phyloP scores from a whole-genome alignment of 805 yeast genomes.

The Sporopachydermia lactativora region DNA sequence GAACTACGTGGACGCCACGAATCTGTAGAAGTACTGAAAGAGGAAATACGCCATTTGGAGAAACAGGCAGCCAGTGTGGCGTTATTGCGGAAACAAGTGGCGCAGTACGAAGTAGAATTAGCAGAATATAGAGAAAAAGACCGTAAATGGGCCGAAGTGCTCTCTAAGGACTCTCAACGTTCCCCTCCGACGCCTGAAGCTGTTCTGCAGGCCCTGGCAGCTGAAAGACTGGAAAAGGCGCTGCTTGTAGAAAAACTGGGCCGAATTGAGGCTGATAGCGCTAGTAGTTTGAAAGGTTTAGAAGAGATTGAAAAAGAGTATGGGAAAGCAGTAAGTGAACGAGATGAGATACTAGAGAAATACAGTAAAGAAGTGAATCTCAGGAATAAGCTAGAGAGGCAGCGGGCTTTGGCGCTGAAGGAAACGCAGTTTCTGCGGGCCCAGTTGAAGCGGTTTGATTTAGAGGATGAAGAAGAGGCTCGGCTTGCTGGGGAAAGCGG shows the following conservation, averaged over 20 bases:
- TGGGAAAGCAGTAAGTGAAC: slow-evolving; percentile 14
- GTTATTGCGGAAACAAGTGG: slow-evolving; percentile 28
- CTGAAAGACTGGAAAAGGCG: slow-evolving; percentile 19
- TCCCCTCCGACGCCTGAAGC: slow-evolving; percentile 27
- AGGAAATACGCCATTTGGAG: slow-evolving; percentile 33
- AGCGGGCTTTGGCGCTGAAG: slow-evolving; percentile 35
- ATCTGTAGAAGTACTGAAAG: slow-evolving; percentile 37
- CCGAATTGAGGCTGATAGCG: slow-evolving; percentile 17
- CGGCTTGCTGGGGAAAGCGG: slow-evolving; percentile 10
- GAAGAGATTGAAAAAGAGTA: slow-evolving; percentile 15
- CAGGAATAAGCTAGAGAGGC: slow-evolving; percentile 30
- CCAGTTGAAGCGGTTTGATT: slow-evolving; percentile 38
- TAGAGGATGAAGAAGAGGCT: slow-evolving; percentile 16
- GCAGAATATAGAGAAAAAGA: slow-evolving; percentile 31
- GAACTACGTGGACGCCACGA: slow-evolving; percentile 31
- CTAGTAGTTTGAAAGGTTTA: slow-evolving; percentile 10
- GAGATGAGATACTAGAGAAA: slow-evolving; percentile 19
- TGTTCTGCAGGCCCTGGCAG: slow-evolving; percentile 23
- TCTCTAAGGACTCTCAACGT: slow-evolving; percentile 24
- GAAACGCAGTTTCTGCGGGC: slow-evolving; percentile 45
- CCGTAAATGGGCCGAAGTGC: slow-evolving; percentile 27
- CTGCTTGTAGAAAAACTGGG: slow-evolving; percentile 18
- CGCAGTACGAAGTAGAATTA: slow-evolving; percentile 36
- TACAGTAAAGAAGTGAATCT: slow-evolving; percentile 26
- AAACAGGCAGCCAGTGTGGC: slow-evolving; percentile 26